Evolutionary conservation across 2,329 filamentous ascomycete species (phyloP), one percentile per base, ranked within the genome.

Genomic region (Trichoderma asperellum): DNA sequence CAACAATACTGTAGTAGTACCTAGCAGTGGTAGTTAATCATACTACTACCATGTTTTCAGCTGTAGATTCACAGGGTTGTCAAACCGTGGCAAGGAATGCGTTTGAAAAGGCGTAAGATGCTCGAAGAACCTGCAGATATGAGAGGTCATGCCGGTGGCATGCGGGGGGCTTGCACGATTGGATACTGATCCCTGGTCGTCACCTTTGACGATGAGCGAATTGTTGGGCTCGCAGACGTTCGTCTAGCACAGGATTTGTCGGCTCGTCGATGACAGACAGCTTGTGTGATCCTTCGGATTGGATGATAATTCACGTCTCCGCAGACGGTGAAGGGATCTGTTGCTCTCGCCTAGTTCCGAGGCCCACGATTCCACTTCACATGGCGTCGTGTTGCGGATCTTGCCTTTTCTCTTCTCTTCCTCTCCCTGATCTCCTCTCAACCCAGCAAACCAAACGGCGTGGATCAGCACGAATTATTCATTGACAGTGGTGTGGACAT

Each of bases 91-190:
- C 16, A 32, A 53, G n/a, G 32, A 32, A 43, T 29, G 60, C 40
- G 18, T 18, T 53, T 32, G 43, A 32, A 18, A 37, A 52, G 60
- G 60, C 52, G 10, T 16, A 34, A 27, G 24, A 27, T 43, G 35
- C 18, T 32, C 18, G 18, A 49, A 47, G 37, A 57, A 55, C 14
- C 49, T 40, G 24, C 52, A 64, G 32, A 37, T 35, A 35, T 21
- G 52, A 5, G 53, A 32, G 16, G 24, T 21, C 35, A 65, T 65
- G n/a, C 24, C 47, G 52, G 52, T 43, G 55, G 35, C 18, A 52
- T 49, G 64, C 56, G 62, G 64, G 62, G 64, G 64, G n/a, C 40
- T 37, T 67, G 40, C 24, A 32, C 56, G 55, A 52, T 67, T 59
- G 64, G 64, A 60, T 34, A 53, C 56, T 21, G n/a, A 67, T 60